phyloP scores from a whole-genome alignment of 495 filamentous ascomycete species.

The Glutinoglossum americanum region DNA sequence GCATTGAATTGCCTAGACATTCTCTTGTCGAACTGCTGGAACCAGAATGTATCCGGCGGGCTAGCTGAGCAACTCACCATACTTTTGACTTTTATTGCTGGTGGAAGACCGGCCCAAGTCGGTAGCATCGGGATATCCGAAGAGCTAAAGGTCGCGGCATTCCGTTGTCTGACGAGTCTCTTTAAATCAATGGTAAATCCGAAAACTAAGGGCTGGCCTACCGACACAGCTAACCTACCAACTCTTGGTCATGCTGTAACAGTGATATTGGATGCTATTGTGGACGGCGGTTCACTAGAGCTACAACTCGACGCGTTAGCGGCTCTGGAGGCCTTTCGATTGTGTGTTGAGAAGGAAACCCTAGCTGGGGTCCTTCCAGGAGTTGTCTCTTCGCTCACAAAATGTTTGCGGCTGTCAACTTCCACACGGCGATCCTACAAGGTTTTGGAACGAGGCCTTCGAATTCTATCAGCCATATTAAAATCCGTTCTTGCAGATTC shows the following conservation, averaged over 20 bases:
- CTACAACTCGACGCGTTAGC: conserved; percentile 44
- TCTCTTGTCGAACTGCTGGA: conserved; percentile 62
- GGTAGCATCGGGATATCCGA: conserved; percentile 23
- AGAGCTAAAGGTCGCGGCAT: conserved; percentile 42
- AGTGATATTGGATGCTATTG: conserved; percentile 49
- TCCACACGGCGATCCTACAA: conserved; percentile 39
- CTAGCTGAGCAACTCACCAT: conserved; percentile 72
- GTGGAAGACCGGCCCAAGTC: conserved; percentile 28
- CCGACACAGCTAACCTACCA: conserved; percentile 41
- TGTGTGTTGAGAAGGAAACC: conserved; percentile 42
- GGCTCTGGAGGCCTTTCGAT: conserved; percentile 39
- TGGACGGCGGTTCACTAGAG: conserved; percentile 32
- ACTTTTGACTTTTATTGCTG: conserved; percentile 59
- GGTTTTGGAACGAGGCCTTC: conserved; percentile 39
- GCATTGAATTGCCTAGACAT: conserved; percentile 49
- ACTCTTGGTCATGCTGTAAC: conserved; percentile 71
- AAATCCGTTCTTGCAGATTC: conserved; percentile 43
- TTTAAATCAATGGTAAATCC: neutral
- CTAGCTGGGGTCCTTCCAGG: conserved; percentile 74
- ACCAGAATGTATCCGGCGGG: conserved; percentile 35
- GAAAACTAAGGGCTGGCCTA: conserved; percentile 20
- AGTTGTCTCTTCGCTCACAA: conserved; percentile 62
- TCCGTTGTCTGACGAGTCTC: conserved; percentile 32
- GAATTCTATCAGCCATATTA: conserved; percentile 36
- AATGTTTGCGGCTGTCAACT: conserved; percentile 44